Evolutionary conservation across 2,329 filamentous ascomycete genomes (phyloP).

Genomic region (Exophiala sp.): DNA sequence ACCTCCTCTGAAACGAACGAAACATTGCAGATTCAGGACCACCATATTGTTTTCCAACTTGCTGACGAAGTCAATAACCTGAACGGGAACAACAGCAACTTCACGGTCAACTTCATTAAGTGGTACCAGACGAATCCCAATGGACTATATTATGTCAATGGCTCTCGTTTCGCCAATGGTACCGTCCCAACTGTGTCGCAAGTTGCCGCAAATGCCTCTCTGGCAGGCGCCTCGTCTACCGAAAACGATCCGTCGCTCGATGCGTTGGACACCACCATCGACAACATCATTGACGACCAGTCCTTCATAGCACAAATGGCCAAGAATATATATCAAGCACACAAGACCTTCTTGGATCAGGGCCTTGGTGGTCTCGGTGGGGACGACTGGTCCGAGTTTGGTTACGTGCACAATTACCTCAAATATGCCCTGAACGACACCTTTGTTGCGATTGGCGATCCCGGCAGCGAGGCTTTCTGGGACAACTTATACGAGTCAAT

Average conservation of each 20-base stretch:
- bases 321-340: constrained; percentile 43
- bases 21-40: constrained; percentile 42
- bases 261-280: constrained; percentile 1
- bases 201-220: constrained; percentile 44
- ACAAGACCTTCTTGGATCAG: constrained; percentile 52
- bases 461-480: constrained; percentile 43
- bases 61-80: constrained; percentile 41
- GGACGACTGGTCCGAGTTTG: constrained; percentile 64
- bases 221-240: constrained; percentile 26
- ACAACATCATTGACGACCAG: constrained; percentile 13
- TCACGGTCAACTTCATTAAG: constrained; percentile 42
- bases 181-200: constrained; percentile 53
- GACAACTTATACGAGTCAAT: constrained; percentile 53
- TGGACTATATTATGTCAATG: constrained; percentile 49
- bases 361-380: constrained; percentile 39
- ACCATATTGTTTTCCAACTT: constrained; percentile 44
- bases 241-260: constrained; percentile 12
- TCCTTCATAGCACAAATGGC: constrained; percentile 18
- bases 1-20: constrained; percentile 42
- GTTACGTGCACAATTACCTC: constrained; percentile 54
- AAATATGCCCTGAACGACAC: constrained; percentile 53
- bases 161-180: constrained; percentile 50
- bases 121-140: constrained; percentile 48
- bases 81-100: constrained; percentile 36
- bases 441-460: constrained; percentile 41